phyloP scores from a whole-genome alignment of 2,329 filamentous ascomycete genomes.

The Bipolaris zeicola region DNA sequence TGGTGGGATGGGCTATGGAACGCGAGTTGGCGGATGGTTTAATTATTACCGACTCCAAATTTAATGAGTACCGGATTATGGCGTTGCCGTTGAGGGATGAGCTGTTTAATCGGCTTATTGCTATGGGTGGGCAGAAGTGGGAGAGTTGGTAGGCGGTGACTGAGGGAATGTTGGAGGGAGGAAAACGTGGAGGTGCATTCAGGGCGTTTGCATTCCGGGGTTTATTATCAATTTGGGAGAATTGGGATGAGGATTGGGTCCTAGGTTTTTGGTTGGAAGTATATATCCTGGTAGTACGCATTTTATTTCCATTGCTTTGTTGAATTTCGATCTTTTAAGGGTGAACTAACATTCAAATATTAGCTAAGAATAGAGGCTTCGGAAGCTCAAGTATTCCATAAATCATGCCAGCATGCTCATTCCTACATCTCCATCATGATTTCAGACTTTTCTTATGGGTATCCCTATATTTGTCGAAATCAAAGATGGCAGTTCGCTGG shows the following conservation, averaged over 20 bases:
- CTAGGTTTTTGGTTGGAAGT: background rate
- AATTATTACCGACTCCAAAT: constrained; percentile 65
- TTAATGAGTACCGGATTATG: constrained; percentile 67
- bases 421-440: background rate
- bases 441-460: too few relatives aligned
- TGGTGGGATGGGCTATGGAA: constrained; percentile 79
- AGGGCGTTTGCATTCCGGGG: constrained; percentile 3
- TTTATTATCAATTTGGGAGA: background rate
- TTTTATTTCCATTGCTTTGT: background rate
- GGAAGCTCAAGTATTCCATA: background rate
- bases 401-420: background rate
- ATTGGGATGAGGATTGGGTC: background rate
- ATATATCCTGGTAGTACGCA: background rate
- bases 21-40: constrained; percentile 77
- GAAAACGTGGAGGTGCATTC: background rate
- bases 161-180: background rate
- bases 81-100: constrained; percentile 75
- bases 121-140: constrained; percentile 84
- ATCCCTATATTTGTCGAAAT: too few relatives aligned
- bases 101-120: constrained; percentile 77
- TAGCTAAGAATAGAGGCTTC: background rate
- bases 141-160: constrained; percentile 66
- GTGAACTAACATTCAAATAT: background rate
- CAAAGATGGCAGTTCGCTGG: background rate
- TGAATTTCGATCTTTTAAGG: too few relatives aligned